phyloP scores from a whole-genome alignment of 2,329 filamentous ascomycete species.

The Kalmusia sp. region DNA sequence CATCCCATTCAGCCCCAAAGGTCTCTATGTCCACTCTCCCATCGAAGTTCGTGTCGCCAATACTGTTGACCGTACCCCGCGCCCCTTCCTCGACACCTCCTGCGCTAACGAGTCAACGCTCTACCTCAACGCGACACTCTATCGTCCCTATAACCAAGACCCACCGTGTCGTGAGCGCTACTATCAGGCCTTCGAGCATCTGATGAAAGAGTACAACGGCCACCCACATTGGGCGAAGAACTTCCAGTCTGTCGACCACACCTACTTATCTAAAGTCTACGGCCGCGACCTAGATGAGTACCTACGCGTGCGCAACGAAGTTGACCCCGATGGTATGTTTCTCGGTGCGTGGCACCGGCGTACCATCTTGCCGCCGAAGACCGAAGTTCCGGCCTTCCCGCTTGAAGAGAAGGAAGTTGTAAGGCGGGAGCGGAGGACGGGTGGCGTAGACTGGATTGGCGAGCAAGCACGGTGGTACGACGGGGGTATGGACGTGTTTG shows the following conservation, averaged over 20 bases:
- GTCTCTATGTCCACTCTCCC: slow-evolving; percentile 85
- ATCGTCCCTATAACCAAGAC: slow-evolving; percentile 79
- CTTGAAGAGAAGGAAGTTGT: slow-evolving; percentile 54
- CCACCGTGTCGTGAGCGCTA: slow-evolving; percentile 79
- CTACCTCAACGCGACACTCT: slow-evolving; percentile 90
- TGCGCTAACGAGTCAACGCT: slow-evolving; percentile 73
- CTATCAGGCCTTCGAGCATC: slow-evolving; percentile 88
- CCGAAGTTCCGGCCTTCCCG: slow-evolving; percentile 38
- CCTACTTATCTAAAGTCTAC: slow-evolving; percentile 73
- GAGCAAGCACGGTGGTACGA: slow-evolving; percentile 48
- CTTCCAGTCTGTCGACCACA: slow-evolving; percentile 66
- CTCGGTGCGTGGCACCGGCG: slow-evolving; percentile 88
- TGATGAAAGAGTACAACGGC: slow-evolving; percentile 85
- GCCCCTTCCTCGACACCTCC: slow-evolving; percentile 77
- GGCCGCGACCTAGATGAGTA: slow-evolving; percentile 71
- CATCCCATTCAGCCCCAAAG: slow-evolving; percentile 82
- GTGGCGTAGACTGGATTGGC: slow-evolving; percentile 48
- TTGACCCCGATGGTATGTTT: slow-evolving; percentile 86
- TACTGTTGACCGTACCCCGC: slow-evolving; percentile 61
- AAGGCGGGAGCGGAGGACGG: slow-evolving; percentile 32
- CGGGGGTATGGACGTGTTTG: slow-evolving; percentile 38
- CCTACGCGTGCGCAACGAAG: slow-evolving; percentile 70
- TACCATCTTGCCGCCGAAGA: slow-evolving; percentile 41
- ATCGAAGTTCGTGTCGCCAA: slow-evolving; percentile 89
- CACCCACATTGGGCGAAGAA: slow-evolving; percentile 95